Evolutionary conservation across 2,329 filamentous ascomycete genomes (phyloP).

Genomic region (Beauveria asiatica): DNA sequence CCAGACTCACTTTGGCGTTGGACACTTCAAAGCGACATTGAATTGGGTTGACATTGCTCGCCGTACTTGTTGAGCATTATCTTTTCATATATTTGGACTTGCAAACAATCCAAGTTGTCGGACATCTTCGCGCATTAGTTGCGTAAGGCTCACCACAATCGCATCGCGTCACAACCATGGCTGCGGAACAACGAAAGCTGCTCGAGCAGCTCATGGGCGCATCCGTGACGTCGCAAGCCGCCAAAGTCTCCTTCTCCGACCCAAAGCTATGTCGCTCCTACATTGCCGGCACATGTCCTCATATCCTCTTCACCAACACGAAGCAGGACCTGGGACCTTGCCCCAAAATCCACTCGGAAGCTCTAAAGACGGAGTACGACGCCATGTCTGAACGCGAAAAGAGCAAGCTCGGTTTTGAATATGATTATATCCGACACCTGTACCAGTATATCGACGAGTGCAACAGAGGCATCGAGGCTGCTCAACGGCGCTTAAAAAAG

Average conservation of each 20-base stretch:
- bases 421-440: slow-evolving; percentile 93
- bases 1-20: not conserved
- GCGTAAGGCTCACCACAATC: not conserved
- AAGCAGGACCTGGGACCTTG: slow-evolving; percentile 93
- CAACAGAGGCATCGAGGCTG: slow-evolving; percentile 84
- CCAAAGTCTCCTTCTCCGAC: slow-evolving; percentile 82
- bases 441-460: slow-evolving; percentile 96
- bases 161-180: slow-evolving; percentile 49
- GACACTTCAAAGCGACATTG: not conserved
- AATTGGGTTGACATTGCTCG: not conserved
- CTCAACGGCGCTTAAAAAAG: slow-evolving; percentile 87
- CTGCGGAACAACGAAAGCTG: slow-evolving; percentile 95
- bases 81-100: not conserved
- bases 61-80: not conserved
- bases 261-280: slow-evolving; percentile 93
- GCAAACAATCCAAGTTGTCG: not conserved
- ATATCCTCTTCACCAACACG: slow-evolving; percentile 99
- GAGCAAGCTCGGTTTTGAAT: slow-evolving; percentile 80
- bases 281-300: slow-evolving; percentile 86
- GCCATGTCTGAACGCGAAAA: slow-evolving; percentile 61
- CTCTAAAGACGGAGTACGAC: slow-evolving; percentile 83
- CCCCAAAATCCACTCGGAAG: slow-evolving; percentile 79
- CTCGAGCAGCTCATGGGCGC: slow-evolving; percentile 93
- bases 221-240: slow-evolving; percentile 61
- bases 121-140: no score